Conservation (phyloP, 179 eudicot species). For the Silene vulgaris region DNA sequence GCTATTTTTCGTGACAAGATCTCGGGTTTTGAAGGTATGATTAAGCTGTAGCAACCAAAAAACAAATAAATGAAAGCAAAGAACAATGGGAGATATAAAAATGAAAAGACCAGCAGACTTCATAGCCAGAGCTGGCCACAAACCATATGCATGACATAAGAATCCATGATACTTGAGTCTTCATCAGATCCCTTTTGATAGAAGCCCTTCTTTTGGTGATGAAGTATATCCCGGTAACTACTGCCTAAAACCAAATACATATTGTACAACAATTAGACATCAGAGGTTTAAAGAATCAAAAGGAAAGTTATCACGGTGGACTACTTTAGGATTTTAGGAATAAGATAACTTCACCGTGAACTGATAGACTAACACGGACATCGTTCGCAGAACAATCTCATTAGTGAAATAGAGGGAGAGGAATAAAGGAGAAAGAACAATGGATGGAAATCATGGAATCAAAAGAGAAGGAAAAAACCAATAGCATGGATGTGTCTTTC, state of each 20-base stretch:
- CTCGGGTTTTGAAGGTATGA: constrained; percentile 66
- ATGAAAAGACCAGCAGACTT: not conserved
- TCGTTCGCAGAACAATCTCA: too few species aligned
- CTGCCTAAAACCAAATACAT: constrained; percentile 41
- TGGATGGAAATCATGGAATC: too few species aligned
- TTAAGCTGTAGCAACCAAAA: constrained; percentile 53
- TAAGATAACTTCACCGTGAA: too few species aligned
- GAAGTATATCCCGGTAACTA: constrained; percentile 81
- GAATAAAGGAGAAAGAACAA: too few species aligned
- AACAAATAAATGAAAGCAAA: constrained; percentile 10
- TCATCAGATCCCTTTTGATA: constrained; percentile 77
- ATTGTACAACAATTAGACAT: constrained; percentile 15
- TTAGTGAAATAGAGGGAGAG: too few species aligned
- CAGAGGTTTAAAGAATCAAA: not conserved
- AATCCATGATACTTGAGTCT: constrained; percentile 81
- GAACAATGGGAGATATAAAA: not conserved
- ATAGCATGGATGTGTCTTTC: not conserved
- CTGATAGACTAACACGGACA: too few species aligned
- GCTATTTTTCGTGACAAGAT: constrained; percentile 70
- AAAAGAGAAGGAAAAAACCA: not conserved
- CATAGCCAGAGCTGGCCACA: constrained; percentile 24
- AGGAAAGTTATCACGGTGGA: not conserved
- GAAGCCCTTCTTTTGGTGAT: constrained; percentile 81
- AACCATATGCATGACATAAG: constrained; percentile 83
- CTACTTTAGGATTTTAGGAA: not conserved